phyloP scores from a whole-genome alignment of 805 yeast genomes.

The Lipomyces anomalus region DNA sequence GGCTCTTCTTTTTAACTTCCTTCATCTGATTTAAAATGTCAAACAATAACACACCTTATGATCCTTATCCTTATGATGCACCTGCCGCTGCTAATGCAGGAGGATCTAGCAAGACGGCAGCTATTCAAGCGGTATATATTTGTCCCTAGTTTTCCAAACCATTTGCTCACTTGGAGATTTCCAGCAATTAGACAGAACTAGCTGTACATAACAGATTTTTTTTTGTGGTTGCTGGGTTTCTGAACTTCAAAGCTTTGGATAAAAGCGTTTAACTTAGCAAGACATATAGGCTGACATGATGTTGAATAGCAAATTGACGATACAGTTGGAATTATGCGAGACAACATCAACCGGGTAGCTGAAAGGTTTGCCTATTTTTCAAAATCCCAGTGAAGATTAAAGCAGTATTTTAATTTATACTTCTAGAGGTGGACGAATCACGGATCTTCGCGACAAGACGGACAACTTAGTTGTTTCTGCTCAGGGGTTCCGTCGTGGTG shows the following conservation, averaged over 20 bases:
- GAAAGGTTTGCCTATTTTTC: conserved; percentile 41
- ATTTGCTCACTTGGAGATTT: too few species aligned
- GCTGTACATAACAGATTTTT: too few species aligned
- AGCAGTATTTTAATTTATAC: background rate
- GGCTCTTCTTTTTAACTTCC: too few species aligned
- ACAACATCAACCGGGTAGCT: conserved; percentile 90
- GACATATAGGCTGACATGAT: conserved; percentile 15
- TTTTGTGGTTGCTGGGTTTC: conserved; percentile 34
- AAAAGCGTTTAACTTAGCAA: conserved; percentile 33
- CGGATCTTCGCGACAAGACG: conserved; percentile 86
- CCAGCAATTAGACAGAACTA: too few species aligned
- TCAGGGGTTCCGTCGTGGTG: conserved; percentile 91
- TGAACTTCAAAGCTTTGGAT: conserved; percentile 36
- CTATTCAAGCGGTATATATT: conserved; percentile 65
- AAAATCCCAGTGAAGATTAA: background rate
- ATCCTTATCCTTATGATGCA: conserved; percentile 57
- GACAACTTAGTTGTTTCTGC: conserved; percentile 89
- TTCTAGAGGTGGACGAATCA: conserved; percentile 81
- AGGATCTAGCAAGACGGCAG: conserved; percentile 62
- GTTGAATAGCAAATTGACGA: conserved; percentile 71
- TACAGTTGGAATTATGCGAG: conserved; percentile 96
- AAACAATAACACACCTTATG: conserved; percentile 50
- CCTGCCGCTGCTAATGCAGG: conserved; percentile 29
- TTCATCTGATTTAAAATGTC: conserved; percentile 7
- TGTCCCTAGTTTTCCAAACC: background rate